phyloP scores from a whole-genome alignment of 331 rosid species.

The Quercus lobata region DNA sequence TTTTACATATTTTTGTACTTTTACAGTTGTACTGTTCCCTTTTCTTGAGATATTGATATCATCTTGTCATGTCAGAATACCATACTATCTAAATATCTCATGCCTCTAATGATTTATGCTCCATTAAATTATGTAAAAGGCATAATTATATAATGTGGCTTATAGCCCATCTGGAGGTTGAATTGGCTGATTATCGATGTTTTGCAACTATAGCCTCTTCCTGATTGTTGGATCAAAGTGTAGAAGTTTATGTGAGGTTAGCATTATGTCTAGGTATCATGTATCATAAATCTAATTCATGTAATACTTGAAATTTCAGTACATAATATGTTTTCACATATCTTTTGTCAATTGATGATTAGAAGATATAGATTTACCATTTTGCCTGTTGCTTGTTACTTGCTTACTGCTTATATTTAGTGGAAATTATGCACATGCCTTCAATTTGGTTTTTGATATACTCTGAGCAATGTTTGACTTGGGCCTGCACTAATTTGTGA shows the following conservation, averaged over 20 bases:
- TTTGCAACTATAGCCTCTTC: neutral
- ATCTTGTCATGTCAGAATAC: neutral
- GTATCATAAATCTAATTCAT: neutral
- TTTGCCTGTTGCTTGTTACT: neutral
- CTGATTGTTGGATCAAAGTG: neutral
- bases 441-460: neutral
- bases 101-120: neutral
- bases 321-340: neutral
- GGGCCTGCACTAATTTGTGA: slow-evolving; percentile 12
- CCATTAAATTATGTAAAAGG: neutral
- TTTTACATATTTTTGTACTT: neutral
- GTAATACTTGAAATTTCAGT: neutral
- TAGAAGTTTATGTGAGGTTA: neutral
- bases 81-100: neutral
- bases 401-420: neutral
- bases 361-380: neutral
- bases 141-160: neutral
- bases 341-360: neutral
- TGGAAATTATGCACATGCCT: neutral
- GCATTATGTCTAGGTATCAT: neutral
- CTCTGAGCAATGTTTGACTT: neutral
- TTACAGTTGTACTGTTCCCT: neutral
- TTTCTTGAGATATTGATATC: neutral
- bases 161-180: neutral
- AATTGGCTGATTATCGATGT: neutral